Percentiles rank a stretch among this genome's conserved stretches.
Evolutionary conservation across 495 filamentous ascomycete genomes (phyloP).

Genomic region (Aspergillus affinis): DNA sequence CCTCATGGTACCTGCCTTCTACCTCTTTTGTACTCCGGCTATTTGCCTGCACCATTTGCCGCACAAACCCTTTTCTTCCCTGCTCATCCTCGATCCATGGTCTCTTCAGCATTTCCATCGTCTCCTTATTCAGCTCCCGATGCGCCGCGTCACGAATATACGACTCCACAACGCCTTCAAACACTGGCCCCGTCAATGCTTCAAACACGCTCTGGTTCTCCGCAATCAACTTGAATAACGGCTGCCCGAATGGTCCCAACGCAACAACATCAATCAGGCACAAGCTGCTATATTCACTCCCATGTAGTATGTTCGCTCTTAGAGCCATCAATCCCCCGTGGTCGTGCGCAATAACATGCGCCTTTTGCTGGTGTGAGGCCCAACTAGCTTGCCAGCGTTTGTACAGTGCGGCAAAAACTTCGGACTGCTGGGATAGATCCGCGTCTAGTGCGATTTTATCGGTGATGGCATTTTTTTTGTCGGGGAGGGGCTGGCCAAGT

Average conservation of each 20-base stretch:
- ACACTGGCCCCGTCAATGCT: conserved; percentile 24
- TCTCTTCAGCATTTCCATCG: conserved; percentile 23
- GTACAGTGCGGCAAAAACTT: conserved; percentile 32
- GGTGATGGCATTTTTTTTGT: conserved; percentile 6
- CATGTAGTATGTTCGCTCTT: conserved; percentile 27
- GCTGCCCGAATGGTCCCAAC: conserved; percentile 30
- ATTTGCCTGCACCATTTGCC: conserved; percentile 32
- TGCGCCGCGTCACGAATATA: conserved; percentile 33
- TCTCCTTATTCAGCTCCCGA: conserved; percentile 18
- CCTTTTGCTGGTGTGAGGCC: conserved; percentile 5
- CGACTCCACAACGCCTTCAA: conserved; percentile 28
- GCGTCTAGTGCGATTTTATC: conserved; percentile 21
- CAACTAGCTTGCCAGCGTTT: conserved; percentile 20
- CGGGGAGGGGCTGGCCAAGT: conserved; percentile 16
- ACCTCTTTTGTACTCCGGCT: conserved; percentile 26
- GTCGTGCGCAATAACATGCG: conserved; percentile 39
- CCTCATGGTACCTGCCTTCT: conserved; percentile 24
- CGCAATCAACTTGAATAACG: conserved; percentile 32
- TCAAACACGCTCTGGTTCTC: conserved; percentile 29
- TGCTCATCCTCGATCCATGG: conserved; percentile 27
- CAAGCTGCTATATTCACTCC: conserved; percentile 28
- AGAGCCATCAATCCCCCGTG: conserved; percentile 32
- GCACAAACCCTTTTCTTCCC: conserved; percentile 26
- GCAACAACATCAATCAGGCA: conserved; percentile 37
- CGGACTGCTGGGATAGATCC: conserved; percentile 26